These are phyloP conservation scores for Austroboletus rostrupii DNA, from an alignment of 1,284 basidiomycete genomes.

Conservation along the genomic window DNA sequence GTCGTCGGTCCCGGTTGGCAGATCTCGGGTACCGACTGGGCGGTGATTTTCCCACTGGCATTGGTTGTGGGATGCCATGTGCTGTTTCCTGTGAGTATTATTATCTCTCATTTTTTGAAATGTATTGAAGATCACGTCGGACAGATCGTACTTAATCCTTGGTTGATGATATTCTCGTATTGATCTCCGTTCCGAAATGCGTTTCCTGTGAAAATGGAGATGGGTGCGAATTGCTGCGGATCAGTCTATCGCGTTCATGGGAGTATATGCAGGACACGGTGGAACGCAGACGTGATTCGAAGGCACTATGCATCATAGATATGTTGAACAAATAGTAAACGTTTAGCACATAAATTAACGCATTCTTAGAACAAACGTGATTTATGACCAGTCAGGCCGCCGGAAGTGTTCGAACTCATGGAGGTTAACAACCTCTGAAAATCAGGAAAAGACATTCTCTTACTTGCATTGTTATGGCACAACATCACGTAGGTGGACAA, in stretches of 20 bases:
- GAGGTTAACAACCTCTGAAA: too few relatives aligned
- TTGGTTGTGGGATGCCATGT: constrained; percentile 59
- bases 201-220: too few relatives aligned
- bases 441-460: too few relatives aligned
- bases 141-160: constrained; percentile 72
- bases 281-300: background rate
- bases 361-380: too few relatives aligned
- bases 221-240: background rate
- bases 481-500: too few relatives aligned
- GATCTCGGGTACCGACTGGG: constrained; percentile 54
- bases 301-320: background rate
- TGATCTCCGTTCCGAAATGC: constrained; percentile 28
- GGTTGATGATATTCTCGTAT: constrained; percentile 77
- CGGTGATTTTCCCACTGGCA: constrained; percentile 63
- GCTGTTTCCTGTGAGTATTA: constrained; percentile 57
- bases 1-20: constrained; percentile 45
- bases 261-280: background rate
- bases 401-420: too few relatives aligned
- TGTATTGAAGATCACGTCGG: constrained; percentile 17
- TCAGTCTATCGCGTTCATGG: too few relatives aligned
- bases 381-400: too few relatives aligned
- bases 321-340: too few relatives aligned
- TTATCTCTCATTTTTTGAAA: background rate
- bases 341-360: too few relatives aligned
- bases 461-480: too few relatives aligned